These are phyloP conservation scores for Chenopodium suecicum DNA, from an alignment of 148 eudicot species.

Conservation along the genomic window DNA sequence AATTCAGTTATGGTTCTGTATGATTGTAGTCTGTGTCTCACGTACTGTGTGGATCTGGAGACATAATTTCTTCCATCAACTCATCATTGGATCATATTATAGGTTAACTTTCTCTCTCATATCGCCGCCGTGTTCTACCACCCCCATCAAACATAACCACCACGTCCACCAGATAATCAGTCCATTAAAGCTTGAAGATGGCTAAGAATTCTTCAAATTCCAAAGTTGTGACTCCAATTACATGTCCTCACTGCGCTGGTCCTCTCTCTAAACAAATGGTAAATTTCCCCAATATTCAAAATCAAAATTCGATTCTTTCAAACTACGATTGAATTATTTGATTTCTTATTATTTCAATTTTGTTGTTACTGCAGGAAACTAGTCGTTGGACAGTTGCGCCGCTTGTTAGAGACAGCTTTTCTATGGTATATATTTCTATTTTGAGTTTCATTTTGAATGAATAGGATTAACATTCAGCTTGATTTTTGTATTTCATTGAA, in stretches of 20 bases:
- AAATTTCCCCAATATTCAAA: not conserved
- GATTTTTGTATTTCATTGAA: not conserved
- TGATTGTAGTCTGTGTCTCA: too few species aligned
- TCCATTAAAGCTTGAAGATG: not conserved
- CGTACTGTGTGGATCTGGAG: too few species aligned
- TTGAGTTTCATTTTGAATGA: not conserved
- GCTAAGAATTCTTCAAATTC: not conserved
- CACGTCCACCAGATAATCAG: too few species aligned
- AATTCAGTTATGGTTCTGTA: too few species aligned
- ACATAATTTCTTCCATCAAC: too few species aligned
- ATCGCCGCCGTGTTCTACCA: too few species aligned
- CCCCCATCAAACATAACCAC: too few species aligned
- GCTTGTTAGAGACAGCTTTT: slow-evolving; percentile 75
- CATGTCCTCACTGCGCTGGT: slow-evolving; percentile 86
- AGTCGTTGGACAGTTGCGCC: slow-evolving; percentile 79
- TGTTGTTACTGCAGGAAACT: slow-evolving; percentile 50
- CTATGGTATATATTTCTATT: slow-evolving; percentile 45
- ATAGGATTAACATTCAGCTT: not conserved
- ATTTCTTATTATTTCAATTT: not conserved
- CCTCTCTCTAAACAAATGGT: slow-evolving; percentile 82
- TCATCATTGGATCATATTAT: too few species aligned
- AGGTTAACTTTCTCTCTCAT: too few species aligned
- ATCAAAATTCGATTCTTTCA: not conserved
- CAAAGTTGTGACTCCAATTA: slow-evolving; percentile 9
- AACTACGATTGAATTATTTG: not conserved